Percentiles rank a stretch among this genome's conserved stretches.
Evolutionary conservation across 352 stramenopile genomes (phyloP).

Genomic region (Pythium periplocum): DNA sequence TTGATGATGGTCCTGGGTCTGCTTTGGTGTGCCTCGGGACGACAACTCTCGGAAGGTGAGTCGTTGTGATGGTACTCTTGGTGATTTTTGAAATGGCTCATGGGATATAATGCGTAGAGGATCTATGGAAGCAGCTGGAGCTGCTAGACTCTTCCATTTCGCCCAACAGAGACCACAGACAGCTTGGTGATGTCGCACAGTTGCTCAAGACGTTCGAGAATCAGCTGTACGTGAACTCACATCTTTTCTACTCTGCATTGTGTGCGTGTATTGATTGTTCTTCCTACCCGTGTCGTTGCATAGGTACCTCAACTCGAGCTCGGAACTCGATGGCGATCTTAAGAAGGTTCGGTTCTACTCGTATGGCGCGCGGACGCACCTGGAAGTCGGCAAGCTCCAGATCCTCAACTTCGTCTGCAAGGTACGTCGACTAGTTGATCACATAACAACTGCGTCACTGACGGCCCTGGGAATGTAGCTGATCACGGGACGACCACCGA

Average conservation of each 20-base stretch:
- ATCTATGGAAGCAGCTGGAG: conserved; percentile 75
- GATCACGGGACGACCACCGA: conserved; percentile 58
- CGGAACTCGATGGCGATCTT: conserved; percentile 63
- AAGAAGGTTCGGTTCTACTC: conserved; percentile 77
- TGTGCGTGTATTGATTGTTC: no score
- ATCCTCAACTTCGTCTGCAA: conserved; percentile 88
- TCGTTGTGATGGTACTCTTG: not conserved
- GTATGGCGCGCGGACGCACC: conserved; percentile 56
- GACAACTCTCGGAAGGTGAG: conserved; percentile 66
- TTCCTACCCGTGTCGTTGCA: not conserved
- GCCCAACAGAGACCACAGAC: conserved; percentile 48
- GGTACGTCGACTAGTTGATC: conserved; percentile 26
- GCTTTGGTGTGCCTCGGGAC: conserved; percentile 67
- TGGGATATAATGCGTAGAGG: conserved; percentile 26
- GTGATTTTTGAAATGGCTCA: no score
- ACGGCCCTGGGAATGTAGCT: conserved; percentile 24
- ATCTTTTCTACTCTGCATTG: not conserved
- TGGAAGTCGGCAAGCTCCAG: conserved; percentile 82
- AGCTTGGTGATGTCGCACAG: conserved; percentile 64
- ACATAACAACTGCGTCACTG: not conserved
- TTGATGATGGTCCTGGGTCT: conserved; percentile 81
- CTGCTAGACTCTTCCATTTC: conserved; percentile 59
- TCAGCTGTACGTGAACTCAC: conserved; percentile 50
- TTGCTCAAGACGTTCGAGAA: conserved; percentile 77
- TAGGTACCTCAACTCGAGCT: conserved; percentile 66